Evolutionary conservation across 257 asterid species (phyloP).

Genomic region (Verbena officinalis): DNA sequence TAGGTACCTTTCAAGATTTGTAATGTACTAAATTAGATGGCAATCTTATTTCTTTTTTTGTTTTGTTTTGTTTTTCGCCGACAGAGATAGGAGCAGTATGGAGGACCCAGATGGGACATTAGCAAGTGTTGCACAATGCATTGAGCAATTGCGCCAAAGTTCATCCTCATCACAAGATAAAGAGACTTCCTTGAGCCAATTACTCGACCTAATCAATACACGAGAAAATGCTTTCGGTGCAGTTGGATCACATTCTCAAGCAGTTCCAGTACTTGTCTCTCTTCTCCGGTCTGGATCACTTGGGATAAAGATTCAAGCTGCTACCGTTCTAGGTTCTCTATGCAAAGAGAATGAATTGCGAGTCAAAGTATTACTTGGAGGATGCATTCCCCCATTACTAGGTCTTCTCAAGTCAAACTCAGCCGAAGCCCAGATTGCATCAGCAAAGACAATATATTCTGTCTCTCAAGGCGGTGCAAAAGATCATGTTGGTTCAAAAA

Average conservation of each 20-base stretch:
- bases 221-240: conserved; percentile 94
- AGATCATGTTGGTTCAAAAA: conserved; percentile 97
- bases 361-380: conserved; percentile 93
- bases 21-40: too few species aligned
- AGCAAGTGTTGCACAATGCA: conserved; percentile 96
- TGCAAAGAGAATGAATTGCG: conserved; percentile 96
- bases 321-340: conserved; percentile 84
- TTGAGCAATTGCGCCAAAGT: conserved; percentile 91
- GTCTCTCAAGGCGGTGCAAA: conserved; percentile 95
- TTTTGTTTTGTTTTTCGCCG: too few species aligned
- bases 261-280: conserved; percentile 99
- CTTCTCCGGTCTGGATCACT: conserved; percentile 95
- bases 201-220: conserved; percentile 78
- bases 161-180: conserved; percentile 83
- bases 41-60: conserved; percentile 15
- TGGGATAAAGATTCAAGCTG: conserved; percentile 91
- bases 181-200: conserved; percentile 76
- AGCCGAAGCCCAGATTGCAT: conserved; percentile 87
- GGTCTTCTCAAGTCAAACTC: conserved; percentile 97
- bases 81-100: conserved; percentile 94
- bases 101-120: conserved; percentile 97
- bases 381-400: conserved; percentile 96
- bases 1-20: conserved; percentile 12
- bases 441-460: conserved; percentile 93
- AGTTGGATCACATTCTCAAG: conserved; percentile 98